Evolutionary conservation across 306 rosid species (phyloP), one percentile per base, ranked within the genome.

Genomic region (Gastrolobium villosum): DNA sequence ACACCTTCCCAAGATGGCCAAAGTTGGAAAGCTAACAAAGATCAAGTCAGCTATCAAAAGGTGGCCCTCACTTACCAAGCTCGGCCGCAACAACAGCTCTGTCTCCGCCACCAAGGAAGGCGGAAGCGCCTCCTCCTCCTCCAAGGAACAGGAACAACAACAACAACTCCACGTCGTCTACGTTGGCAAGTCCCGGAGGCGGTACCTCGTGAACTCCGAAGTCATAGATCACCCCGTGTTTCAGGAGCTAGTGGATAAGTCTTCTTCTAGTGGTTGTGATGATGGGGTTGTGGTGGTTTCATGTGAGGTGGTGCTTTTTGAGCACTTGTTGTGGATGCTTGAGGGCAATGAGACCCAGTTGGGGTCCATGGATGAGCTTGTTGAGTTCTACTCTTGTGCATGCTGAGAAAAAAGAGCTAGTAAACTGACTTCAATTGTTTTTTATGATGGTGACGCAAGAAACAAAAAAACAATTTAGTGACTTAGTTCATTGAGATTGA

Each of bases 311-410:
- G 99, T 94, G 57, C 73, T 94, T 86, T 94, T 94, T 13, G 97
- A 94, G 78, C 99, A 94, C 83, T 77, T 94, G 84, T 64, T 94
- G 44, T 94, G 99, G 99, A 92, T 94, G 95, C 91, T 94, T 10
- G 90, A 92, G 55, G 88, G 90, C 75, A 79, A 80, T 1, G 97
- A 82, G 75, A 77, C 82, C 7, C 96, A 89, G 66, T 41, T 94
- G 89, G 97, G 97, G 13, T 89, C 92, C 81, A 84, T 87, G 88
- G 93, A 92, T 11, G 97, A 94, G 77, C 82, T 94, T 35, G 97
- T 88, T 40, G 90, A 90, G 73, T 89, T 94, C 86, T 94, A 94
- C 84, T 87, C 87, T 52, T 90, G 89, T 80, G 82, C 87, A 49
- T 76, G 83, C 65, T 90, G 84, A 89, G 31, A 41, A 1, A n/a